Percentiles rank a stretch among this genome's conserved stretches.
Conservation (phyloP, 164 flowering plant genomes). For the Liquidambar formosana region DNA sequence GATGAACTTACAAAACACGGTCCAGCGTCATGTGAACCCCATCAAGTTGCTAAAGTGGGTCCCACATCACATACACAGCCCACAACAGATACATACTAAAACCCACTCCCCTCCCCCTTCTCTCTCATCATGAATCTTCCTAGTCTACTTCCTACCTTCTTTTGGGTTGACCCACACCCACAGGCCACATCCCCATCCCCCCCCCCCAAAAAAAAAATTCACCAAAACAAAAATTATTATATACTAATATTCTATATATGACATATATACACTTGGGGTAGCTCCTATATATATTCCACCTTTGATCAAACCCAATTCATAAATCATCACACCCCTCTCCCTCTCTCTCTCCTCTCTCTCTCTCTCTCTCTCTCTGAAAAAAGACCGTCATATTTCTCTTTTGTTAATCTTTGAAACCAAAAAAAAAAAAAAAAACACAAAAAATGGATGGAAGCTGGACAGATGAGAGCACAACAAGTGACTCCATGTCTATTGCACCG, state of each 20-base stretch:
- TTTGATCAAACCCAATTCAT: neutral
- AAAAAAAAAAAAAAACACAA: neutral
- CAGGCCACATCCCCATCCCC: constrained; percentile 36
- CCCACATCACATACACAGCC: constrained; percentile 50
- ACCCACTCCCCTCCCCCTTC: constrained; percentile 16
- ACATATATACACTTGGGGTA: too few relatives aligned
- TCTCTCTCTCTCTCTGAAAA: neutral
- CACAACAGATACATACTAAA: constrained; percentile 44
- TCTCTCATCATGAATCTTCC: constrained; percentile 64
- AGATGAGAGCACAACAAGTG: constrained; percentile 50
- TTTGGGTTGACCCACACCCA: constrained; percentile 46
- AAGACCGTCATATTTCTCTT: too few relatives aligned
- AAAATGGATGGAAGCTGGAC: constrained; percentile 55
- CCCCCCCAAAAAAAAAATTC: too few relatives aligned
- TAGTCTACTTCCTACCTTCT: constrained; percentile 19
- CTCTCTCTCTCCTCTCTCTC: neutral
- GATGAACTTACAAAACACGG: constrained; percentile 59
- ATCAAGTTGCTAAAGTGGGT: constrained; percentile 55
- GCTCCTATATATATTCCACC: neutral
- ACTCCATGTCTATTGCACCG: constrained; percentile 23
- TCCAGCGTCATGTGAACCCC: constrained; percentile 76
- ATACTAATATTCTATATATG: too few relatives aligned
- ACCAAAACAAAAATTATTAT: too few relatives aligned
- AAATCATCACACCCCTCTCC: neutral
- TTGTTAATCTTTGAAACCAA: too few relatives aligned